Evolutionary conservation across 352 stramenopile species (phyloP).

Genomic region (Globisporangium cystogenes): DNA sequence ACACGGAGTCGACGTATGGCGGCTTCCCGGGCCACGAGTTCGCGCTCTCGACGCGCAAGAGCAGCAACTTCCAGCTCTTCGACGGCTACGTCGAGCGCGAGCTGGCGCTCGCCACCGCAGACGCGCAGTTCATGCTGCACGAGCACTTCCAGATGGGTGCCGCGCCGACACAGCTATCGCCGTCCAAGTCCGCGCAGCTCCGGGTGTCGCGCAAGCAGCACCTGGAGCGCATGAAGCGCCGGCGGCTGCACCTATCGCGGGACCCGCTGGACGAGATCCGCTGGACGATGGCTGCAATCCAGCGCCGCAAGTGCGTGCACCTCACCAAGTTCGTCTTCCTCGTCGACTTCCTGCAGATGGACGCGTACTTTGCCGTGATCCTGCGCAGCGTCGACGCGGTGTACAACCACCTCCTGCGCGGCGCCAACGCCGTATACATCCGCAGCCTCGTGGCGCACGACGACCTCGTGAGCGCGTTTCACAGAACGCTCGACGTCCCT

Average conservation of each 20-base stretch:
- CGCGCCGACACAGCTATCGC: conserved; percentile 7
- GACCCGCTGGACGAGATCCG: conserved; percentile 45
- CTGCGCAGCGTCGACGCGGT: conserved; percentile 40
- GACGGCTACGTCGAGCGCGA: conserved; percentile 46
- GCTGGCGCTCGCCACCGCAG: conserved; percentile 38
- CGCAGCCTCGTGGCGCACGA: conserved; percentile 21
- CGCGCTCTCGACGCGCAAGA: conserved; percentile 44
- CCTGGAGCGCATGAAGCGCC: conserved; percentile 15
- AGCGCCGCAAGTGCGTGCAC: conserved; percentile 43
- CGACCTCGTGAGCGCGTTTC: conserved; percentile 26
- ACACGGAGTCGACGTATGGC: conserved; percentile 24
- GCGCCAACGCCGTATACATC: conserved; percentile 35
- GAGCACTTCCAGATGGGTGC: conserved; percentile 38
- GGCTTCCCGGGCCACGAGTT: conserved; percentile 49
- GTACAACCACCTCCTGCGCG: conserved; percentile 28
- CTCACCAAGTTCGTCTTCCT: conserved; percentile 48
- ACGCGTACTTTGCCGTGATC: conserved; percentile 28
- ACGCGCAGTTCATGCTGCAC: conserved; percentile 39
- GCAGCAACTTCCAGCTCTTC: conserved; percentile 59
- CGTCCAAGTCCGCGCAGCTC: conserved; percentile 17
- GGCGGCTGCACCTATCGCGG: conserved; percentile 13
- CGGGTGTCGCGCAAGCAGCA: conserved; percentile 14
- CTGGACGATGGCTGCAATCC: conserved; percentile 69
- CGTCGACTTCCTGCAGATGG: conserved; percentile 54
- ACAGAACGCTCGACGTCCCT: conserved; percentile 10